A percentile compares a stretch with the other conserved stretches of the same genome.
phyloP scores from a whole-genome alignment of 73 alveolate genomes.

The Diophrys sp. region DNA sequence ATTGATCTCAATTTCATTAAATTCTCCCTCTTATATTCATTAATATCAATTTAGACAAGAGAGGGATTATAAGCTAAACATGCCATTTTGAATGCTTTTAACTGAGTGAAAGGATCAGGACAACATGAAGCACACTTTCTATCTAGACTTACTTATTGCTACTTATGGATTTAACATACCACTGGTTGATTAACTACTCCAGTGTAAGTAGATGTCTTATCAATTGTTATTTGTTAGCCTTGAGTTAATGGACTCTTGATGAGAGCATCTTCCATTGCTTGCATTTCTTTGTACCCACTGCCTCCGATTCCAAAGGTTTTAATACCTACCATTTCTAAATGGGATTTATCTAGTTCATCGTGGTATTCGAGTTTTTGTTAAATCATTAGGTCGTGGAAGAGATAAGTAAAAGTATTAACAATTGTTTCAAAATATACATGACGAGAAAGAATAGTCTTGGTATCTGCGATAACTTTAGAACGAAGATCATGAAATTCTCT shows the following conservation, averaged over 20 bases:
- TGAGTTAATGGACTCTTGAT: too few relatives aligned
- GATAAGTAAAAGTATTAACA: not conserved
- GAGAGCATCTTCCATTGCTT: not conserved
- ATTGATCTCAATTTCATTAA: not conserved
- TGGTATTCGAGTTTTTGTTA: not conserved
- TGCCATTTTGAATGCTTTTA: conserved; percentile 42
- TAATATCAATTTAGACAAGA: not conserved
- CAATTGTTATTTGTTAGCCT: too few relatives aligned
- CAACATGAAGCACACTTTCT: conserved; percentile 16
- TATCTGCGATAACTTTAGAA: not conserved
- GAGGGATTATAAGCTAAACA: conserved; percentile 21
- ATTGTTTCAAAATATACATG: not conserved
- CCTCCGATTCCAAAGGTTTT: too few relatives aligned
- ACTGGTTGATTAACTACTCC: too few relatives aligned
- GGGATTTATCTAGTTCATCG: not conserved
- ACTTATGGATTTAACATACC: too few relatives aligned
- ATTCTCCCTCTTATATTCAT: conserved; percentile 14
- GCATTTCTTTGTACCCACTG: not conserved
- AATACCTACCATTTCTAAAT: not conserved
- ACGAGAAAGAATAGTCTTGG: not conserved
- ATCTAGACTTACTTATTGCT: conserved; percentile 11
- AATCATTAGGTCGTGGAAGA: not conserved
- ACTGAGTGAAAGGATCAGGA: not conserved
- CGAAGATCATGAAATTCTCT: not conserved
- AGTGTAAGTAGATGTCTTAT: too few relatives aligned